A percentile compares a stretch with the other conserved stretches of the same genome.
These are phyloP conservation scores for Diaporthe sp. DNA, from an alignment of 2,329 filamentous ascomycete genomes.

Conservation along the genomic window DNA sequence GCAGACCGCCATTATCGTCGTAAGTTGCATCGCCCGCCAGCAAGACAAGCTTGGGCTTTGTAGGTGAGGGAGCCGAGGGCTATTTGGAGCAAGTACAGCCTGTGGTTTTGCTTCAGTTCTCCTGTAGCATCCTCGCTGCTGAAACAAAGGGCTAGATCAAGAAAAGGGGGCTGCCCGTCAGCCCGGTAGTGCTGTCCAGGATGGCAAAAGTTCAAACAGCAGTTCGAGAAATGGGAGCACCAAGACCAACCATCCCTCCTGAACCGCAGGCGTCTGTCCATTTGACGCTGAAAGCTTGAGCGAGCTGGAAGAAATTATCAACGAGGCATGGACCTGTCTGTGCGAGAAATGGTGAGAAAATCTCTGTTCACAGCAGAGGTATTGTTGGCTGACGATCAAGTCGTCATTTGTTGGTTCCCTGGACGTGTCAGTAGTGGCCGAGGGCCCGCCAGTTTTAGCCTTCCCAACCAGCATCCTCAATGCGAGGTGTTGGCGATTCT, in stretches of 20 bases:
- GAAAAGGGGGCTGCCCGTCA: constrained; percentile 19
- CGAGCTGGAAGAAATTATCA: constrained; percentile 3
- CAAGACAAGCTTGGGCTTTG: not conserved
- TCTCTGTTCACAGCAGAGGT: not conserved
- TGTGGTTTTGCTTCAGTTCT: not conserved
- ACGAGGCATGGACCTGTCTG: constrained; percentile 9
- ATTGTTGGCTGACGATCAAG: constrained; percentile 19
- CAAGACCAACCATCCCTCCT: constrained; percentile 21
- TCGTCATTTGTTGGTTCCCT: constrained; percentile 22
- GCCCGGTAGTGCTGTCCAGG: constrained; percentile 16
- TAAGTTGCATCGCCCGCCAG: constrained; percentile 19
- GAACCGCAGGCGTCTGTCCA: not conserved
- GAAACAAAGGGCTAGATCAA: constrained; percentile 23
- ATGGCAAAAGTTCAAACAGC: constrained; percentile 24
- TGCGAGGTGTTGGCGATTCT: not conserved
- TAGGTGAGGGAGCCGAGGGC: constrained; percentile 5
- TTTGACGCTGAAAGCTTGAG: not conserved
- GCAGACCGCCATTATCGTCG: constrained; percentile 40
- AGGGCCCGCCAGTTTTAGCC: not conserved
- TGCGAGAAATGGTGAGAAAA: constrained; percentile 4
- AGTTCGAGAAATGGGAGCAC: constrained; percentile 24
- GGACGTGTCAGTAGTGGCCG: not conserved
- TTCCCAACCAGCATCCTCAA: not conserved
- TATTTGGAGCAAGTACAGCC: not conserved
- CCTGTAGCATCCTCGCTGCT: constrained; percentile 21